Evolutionary conservation across 2,329 filamentous ascomycete species (phyloP), one percentile per base, ranked within the genome.

Genomic region (Aspergillus oerlinghausenensis): DNA sequence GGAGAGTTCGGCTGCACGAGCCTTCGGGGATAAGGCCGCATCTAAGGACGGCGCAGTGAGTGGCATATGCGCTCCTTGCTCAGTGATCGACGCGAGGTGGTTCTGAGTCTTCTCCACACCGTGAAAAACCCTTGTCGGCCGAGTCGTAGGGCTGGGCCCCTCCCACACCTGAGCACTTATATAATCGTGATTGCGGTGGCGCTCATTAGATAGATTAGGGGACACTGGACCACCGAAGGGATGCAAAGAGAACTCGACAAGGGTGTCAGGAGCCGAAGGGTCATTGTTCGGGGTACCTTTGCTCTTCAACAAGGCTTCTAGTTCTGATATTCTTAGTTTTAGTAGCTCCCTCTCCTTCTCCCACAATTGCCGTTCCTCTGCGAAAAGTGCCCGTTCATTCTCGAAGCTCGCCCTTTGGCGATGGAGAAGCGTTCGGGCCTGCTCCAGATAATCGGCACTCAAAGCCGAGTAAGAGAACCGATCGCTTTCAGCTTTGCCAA

Each of bases 301-400:
- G 10, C 49, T 63, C 54, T 66, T 70, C 49, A 74, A 49, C 43
- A 66, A 60, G 17, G 64, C 64, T 61, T 79, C 76, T 43, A 79
- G 58, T 56, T 78, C 73, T 7, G 65, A 61, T 52, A 79, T 79
- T 52, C 71, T 72, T 29, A 70, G 63, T 60, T 70, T 74, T 32
- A 79, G 63, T 40, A 78, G 59, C n/a, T 63, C 62, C 40, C 76
- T 66, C 63, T 79, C 77, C 49, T 73, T 73, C 23, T 75, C 71
- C 77, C 77, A 79, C 32, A 78, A 58, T 55, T 64, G 73, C 51
- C 77, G 67, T 58, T 79, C 77, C 43, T 76, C 69, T 3, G 71
- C 69, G 56, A 79, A 78, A 5, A 75, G 63, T 29, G 65, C 61
- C 57, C 77, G 68, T 53, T 79, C 73, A 9, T 65, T 66, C 55